Base-by-base conservation (phyloP, 192 early-diverging fungal genomes). In the Entophlyctis luteolus region DNA sequence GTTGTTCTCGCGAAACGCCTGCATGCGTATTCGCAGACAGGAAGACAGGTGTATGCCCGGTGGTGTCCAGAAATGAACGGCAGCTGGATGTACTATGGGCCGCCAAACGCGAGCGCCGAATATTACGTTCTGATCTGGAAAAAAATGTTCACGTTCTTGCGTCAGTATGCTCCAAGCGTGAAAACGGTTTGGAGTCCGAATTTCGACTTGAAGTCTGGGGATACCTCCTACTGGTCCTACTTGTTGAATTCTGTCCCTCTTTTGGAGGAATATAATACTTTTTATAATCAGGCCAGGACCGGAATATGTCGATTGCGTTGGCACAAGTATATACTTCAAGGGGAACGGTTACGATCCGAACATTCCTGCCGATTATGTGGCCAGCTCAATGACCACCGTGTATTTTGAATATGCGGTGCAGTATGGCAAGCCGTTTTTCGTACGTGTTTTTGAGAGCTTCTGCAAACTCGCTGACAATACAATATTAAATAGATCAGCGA, bases 71-170 rank as follows among this genome's bases (percentile, higher is more conserved):
- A 47, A 63, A 63, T 49, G 60, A 37, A 63, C 1, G 42, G 60
- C 12, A 20, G 35, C 60, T 63, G 60, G 60, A 63, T 63, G 60
- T 10, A 22, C 2, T 63, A 63, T 32, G 60, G 60, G 5, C 35
- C 35, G 47, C 35, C 35, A 16, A 5, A 18, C 0, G 5, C 60
- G 36, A 14, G 16, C n/a, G 46, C 60, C 12, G 20, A 32, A 14
- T 45, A 14, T 16, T 63, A 49, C 47, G 31, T 37, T 22, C 22
- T 32, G 47, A 27, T 49, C 25, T 63, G 60, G 60, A 47, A 37
- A 25, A n/a, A 48, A 28, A 63, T 63, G 60, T 63, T n/a, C 28
- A 63, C 60, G 36, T 50, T 63, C 60, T 14, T 63, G 27, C n/a
- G 32, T 12, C 20, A 32, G 12, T 1, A 22, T 32, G n/a, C 28